phyloP scores from a whole-genome alignment of 306 rosid species.

The Cicer chorassanicum region DNA sequence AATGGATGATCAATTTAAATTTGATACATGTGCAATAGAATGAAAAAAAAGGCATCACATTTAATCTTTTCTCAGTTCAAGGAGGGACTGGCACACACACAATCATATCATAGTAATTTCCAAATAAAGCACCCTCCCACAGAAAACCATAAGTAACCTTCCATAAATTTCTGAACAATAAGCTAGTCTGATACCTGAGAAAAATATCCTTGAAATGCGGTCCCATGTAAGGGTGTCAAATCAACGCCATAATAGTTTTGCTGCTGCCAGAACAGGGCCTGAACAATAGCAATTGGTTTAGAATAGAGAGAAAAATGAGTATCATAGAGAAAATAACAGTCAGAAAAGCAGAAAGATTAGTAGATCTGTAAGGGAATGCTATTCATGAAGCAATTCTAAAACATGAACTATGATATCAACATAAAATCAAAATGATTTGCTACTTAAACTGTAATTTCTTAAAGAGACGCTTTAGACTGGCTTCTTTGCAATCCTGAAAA shows the following conservation, averaged over 20 bases:
- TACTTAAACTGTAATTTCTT: conserved; percentile 27
- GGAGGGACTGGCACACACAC: neutral
- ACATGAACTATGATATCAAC: conserved; percentile 21
- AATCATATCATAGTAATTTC: conserved; percentile 33
- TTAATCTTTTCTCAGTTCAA: conserved; percentile 13
- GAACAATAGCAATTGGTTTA: conserved; percentile 26
- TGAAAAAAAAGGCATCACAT: conserved; percentile 19
- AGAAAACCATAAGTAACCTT: conserved; percentile 14
- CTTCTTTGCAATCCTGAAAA: conserved; percentile 26
- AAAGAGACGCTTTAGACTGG: conserved; percentile 2
- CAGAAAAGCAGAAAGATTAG: conserved; percentile 6
- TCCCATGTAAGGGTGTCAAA: conserved; percentile 81
- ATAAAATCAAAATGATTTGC: neutral
- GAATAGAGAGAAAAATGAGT: neutral
- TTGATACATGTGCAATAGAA: neutral
- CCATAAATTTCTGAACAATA: conserved; percentile 33
- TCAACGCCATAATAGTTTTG: conserved; percentile 92
- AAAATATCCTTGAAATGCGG: conserved; percentile 93
- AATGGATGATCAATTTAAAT: conserved; percentile 27
- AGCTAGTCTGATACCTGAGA: conserved; percentile 70
- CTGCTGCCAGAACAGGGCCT: conserved; percentile 99
- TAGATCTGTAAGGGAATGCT: neutral
- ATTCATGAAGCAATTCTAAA: conserved; percentile 35
- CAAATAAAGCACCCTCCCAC: conserved; percentile 26
- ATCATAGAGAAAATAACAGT: neutral